A percentile compares a stretch with the other conserved stretches of the same genome.
Evolutionary conservation across 176 grass and related monocot genomes (phyloP).

Genomic region (Oryza meyeriana): DNA sequence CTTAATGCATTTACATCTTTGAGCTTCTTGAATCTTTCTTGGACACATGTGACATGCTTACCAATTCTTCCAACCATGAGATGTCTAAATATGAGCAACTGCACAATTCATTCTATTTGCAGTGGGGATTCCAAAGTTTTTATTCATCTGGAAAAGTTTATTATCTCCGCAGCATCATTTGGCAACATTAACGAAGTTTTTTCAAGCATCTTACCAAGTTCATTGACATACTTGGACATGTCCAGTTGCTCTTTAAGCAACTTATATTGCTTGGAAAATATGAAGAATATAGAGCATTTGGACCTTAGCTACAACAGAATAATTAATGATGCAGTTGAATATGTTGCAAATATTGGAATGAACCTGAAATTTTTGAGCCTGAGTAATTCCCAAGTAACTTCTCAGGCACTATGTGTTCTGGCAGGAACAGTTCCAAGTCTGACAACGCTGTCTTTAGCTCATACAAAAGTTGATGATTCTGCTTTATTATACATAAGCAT

Average conservation of each 20-base stretch:
- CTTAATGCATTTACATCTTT: slow-evolving; percentile 61
- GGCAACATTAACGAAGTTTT: slow-evolving; percentile 53
- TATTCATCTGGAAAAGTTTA: slow-evolving; percentile 49
- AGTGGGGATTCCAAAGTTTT: slow-evolving; percentile 27
- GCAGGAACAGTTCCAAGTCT: slow-evolving; percentile 67
- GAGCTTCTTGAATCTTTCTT: slow-evolving; percentile 73
- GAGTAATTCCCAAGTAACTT: slow-evolving; percentile 56
- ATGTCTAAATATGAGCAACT: slow-evolving; percentile 82
- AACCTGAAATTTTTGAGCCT: slow-evolving; percentile 73
- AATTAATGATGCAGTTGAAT: slow-evolving; percentile 54
- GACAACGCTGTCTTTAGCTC: slow-evolving; percentile 56
- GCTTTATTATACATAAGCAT: slow-evolving; percentile 62
- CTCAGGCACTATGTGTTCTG: slow-evolving; percentile 51
- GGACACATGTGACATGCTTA: slow-evolving; percentile 63
- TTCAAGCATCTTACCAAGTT: slow-evolving; percentile 47
- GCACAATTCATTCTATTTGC: slow-evolving; percentile 66
- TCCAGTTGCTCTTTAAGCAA: slow-evolving; percentile 52
- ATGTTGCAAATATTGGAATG: slow-evolving; percentile 60
- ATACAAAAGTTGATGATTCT: slow-evolving; percentile 76
- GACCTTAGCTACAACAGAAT: slow-evolving; percentile 60
- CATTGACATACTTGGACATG: slow-evolving; percentile 63
- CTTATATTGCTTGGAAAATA: slow-evolving; percentile 59
- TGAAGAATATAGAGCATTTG: slow-evolving; percentile 60
- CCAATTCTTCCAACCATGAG: slow-evolving; percentile 48
- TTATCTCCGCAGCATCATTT: slow-evolving; percentile 42